phyloP scores from a whole-genome alignment of 1,139 yeast species.

The Pichiaceae sp. region DNA sequence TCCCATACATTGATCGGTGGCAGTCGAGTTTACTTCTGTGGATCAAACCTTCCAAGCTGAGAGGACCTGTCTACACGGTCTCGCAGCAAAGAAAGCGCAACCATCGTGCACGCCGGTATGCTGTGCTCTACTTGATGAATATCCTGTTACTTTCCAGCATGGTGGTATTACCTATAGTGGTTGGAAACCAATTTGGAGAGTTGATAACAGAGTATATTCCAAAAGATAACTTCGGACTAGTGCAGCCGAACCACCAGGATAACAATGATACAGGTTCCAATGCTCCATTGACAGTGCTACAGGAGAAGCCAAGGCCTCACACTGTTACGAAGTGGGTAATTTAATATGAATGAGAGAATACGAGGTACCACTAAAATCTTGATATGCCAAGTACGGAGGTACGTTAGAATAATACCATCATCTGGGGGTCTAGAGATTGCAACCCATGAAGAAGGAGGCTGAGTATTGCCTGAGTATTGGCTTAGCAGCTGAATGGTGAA shows the following conservation, averaged over 20 bases:
- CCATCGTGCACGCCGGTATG: constrained; percentile 30
- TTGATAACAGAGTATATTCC: constrained; percentile 15
- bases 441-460: no score
- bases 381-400: no score
- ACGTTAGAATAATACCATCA: no score
- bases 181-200: constrained; percentile 11
- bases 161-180: constrained; percentile 17
- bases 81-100: constrained; percentile 29
- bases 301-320: constrained; percentile 15
- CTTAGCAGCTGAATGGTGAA: no score
- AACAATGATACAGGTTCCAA: constrained; percentile 55
- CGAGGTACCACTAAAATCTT: no score
- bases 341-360: constrained; percentile 5
- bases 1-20: constrained; percentile 70
- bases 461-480: no score
- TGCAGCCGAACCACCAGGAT: constrained; percentile 50
- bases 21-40: constrained; percentile 77
- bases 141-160: constrained; percentile 15
- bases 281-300: constrained; percentile 21
- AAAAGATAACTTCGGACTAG: constrained; percentile 29
- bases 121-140: constrained; percentile 34
- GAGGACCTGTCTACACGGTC: constrained; percentile 31
- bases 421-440: no score
- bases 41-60: constrained; percentile 59
- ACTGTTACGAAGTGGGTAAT: constrained; percentile 19